A percentile compares a stretch with the other conserved stretches of the same genome.
These are phyloP conservation scores for Mycogone perniciosa DNA, from an alignment of 2,329 filamentous ascomycete genomes.

Conservation along the genomic window DNA sequence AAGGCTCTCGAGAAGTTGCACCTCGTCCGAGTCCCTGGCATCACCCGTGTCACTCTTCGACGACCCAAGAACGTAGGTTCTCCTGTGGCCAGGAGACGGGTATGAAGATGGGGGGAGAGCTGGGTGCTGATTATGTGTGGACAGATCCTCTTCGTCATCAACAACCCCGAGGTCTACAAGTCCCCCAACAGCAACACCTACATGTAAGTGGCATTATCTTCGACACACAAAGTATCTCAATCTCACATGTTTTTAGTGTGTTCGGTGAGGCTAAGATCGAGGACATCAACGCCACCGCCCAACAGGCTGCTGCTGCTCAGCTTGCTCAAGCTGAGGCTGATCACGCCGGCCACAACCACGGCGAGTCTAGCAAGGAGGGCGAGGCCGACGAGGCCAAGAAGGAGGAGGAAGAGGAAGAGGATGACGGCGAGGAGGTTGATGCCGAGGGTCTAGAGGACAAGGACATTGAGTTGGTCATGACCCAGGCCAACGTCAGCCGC, in stretches of 20 bases:
- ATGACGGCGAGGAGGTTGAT: conserved; percentile 93
- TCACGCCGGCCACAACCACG: conserved; percentile 67
- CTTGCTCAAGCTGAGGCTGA: conserved; percentile 70
- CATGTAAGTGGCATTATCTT: conserved; percentile 63
- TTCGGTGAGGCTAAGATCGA: conserved; percentile 99
- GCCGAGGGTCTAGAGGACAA: conserved; percentile 93
- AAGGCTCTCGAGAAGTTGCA: conserved; percentile 99
- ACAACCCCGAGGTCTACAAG: conserved; percentile 99
- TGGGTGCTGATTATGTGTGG: conserved; percentile 16
- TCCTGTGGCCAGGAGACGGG: neutral
- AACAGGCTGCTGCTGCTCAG: conserved; percentile 82
- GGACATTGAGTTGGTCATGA: conserved; percentile 99
- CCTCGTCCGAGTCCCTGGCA: conserved; percentile 91
- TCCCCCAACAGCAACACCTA: conserved; percentile 99
- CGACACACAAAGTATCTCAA: neutral
- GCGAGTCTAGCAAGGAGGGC: conserved; percentile 57
- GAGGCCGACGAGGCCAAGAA: conserved; percentile 62
- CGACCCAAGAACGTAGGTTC: conserved; percentile 95
- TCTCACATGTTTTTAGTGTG: conserved; percentile 54
- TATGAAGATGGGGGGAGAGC: conserved; percentile 12
- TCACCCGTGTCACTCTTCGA: conserved; percentile 95
- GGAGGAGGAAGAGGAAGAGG: conserved; percentile 71
- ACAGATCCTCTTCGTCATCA: conserved; percentile 99
- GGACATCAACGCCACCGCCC: conserved; percentile 97
- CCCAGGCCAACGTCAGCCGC: conserved; percentile 89